phyloP scores from a whole-genome alignment of 2,329 filamentous ascomycete genomes.

The Curvularia sp. region DNA sequence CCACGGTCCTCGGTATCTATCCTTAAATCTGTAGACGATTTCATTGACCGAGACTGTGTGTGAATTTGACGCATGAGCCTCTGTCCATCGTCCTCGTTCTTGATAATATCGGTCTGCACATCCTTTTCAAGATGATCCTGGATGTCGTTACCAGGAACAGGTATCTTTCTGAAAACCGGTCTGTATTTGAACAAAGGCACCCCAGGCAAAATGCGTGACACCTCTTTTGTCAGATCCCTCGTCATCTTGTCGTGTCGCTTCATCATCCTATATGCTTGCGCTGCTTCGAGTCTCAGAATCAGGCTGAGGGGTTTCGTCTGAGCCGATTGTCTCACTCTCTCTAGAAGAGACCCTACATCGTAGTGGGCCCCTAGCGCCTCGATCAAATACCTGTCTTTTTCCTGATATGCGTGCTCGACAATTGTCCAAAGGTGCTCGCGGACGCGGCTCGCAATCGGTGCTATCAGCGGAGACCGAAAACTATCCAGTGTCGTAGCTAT shows the following conservation, averaged over 20 bases:
- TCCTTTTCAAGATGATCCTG: neutral
- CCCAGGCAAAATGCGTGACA: neutral
- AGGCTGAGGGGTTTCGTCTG: too few relatives aligned
- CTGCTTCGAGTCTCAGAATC: neutral
- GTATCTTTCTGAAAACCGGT: too few relatives aligned
- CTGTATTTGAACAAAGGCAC: neutral
- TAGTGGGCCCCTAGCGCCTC: neutral
- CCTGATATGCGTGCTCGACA: neutral
- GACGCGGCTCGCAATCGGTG: slow-evolving; percentile 1
- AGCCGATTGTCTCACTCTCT: neutral
- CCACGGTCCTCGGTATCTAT: neutral
- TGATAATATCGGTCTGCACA: neutral
- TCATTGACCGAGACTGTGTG: slow-evolving; percentile 25
- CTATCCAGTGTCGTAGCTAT: neutral
- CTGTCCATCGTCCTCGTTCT: slow-evolving; percentile 13
- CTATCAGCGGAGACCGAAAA: slow-evolving; percentile 4
- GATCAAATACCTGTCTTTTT: neutral
- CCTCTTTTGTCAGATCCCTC: neutral
- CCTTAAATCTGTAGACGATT: slow-evolving; percentile 18
- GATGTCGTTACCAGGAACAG: too few relatives aligned
- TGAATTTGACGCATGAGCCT: slow-evolving; percentile 24
- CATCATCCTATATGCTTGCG: neutral
- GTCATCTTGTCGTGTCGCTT: too few relatives aligned
- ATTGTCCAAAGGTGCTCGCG: slow-evolving; percentile 8
- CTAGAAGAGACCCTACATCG: neutral